phyloP scores from a whole-genome alignment of 805 yeast species.

The Aciculoconidium aculeatum region DNA sequence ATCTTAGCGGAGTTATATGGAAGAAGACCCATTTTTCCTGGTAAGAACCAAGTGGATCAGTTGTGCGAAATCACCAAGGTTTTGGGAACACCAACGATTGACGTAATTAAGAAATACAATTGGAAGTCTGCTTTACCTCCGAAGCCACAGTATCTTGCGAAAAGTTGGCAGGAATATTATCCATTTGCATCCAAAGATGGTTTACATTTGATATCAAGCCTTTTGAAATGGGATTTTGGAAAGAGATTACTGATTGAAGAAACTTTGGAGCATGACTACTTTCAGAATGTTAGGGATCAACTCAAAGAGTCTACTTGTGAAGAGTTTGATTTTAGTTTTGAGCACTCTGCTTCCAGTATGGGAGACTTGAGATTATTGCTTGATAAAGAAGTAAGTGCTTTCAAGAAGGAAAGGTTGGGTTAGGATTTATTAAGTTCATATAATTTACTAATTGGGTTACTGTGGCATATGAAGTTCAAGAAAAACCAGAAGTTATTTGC shows the following conservation, averaged over 20 bases:
- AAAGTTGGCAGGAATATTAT: constrained; percentile 47
- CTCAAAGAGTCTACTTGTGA: constrained; percentile 52
- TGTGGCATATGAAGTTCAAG: not conserved
- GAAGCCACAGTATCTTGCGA: constrained; percentile 29
- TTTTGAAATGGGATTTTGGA: constrained; percentile 62
- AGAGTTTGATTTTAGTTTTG: constrained; percentile 66
- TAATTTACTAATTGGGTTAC: too few species aligned
- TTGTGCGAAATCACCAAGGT: constrained; percentile 60
- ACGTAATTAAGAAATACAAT: constrained; percentile 26
- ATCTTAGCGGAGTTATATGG: constrained; percentile 81
- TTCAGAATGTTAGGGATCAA: constrained; percentile 46
- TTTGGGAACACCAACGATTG: constrained; percentile 63
- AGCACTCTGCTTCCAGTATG: constrained; percentile 23
- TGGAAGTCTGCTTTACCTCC: constrained; percentile 34
- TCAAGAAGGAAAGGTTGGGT: constrained; percentile 10
- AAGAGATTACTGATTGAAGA: constrained; percentile 47
- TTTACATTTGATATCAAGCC: constrained; percentile 43
- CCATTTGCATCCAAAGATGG: constrained; percentile 57
- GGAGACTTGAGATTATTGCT: constrained; percentile 12
- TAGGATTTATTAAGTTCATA: too few species aligned
- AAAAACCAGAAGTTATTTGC: not conserved
- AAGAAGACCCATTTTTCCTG: constrained; percentile 73
- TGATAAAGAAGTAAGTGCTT: constrained; percentile 17
- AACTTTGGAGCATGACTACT: constrained; percentile 53
- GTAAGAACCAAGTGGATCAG: constrained; percentile 68